Evolutionary conservation across 306 rosid genomes (phyloP).

Genomic region (Malus fusca): DNA sequence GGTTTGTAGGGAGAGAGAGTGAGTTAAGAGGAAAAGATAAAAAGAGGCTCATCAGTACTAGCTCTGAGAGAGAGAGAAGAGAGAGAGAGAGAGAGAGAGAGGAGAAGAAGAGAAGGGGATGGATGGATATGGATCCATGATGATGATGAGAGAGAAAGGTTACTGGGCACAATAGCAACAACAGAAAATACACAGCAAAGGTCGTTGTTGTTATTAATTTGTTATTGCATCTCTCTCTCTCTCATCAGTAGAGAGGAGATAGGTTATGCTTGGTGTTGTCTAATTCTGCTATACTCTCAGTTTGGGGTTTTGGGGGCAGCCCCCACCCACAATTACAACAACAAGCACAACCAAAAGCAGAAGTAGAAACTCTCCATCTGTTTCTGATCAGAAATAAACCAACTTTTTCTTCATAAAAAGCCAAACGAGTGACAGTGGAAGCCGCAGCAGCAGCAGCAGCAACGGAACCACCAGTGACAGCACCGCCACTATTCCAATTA

Average conservation of each 20-base stretch:
- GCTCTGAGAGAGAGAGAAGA: not conserved
- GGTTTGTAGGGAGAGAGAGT: constrained; percentile 6
- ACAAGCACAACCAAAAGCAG: not conserved
- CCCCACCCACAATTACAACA: no score
- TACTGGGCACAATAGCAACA: constrained; percentile 8
- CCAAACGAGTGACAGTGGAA: not conserved
- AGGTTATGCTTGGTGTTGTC: constrained; percentile 3
- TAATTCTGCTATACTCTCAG: not conserved
- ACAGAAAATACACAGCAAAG: constrained; percentile 27
- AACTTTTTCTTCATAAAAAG: not conserved
- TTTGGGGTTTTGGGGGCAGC: not conserved
- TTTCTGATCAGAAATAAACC: not conserved
- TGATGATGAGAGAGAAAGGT: constrained; percentile 29
- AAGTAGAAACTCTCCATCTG: not conserved
- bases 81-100: not conserved
- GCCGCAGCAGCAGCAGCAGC: not conserved
- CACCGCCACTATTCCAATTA: not conserved
- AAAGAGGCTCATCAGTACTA: not conserved
- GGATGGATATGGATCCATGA: not conserved
- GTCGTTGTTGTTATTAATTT: constrained; percentile 36
- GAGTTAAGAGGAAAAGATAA: not conserved
- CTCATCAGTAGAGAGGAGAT: not conserved
- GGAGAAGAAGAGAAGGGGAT: not conserved
- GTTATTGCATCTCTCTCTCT: constrained; percentile 4
- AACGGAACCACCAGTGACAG: not conserved